Conservation (phyloP, 2,329 filamentous ascomycete species). For the Epichloe sibirici region DNA sequence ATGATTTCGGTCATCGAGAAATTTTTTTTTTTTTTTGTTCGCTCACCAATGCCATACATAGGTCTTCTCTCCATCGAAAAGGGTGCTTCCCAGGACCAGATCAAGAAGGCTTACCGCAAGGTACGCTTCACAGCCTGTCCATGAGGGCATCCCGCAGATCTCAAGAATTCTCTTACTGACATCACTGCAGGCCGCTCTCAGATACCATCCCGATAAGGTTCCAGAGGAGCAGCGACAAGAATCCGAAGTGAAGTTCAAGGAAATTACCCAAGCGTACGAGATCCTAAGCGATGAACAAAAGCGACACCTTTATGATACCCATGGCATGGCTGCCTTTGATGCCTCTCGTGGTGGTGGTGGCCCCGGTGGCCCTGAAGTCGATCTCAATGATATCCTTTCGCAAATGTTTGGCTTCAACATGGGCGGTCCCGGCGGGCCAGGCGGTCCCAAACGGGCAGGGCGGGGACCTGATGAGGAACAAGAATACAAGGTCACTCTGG, state of each 20-base stretch:
- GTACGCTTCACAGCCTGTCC: slow-evolving; percentile 32
- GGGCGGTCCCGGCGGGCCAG: slow-evolving; percentile 41
- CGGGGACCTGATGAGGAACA: slow-evolving; percentile 79
- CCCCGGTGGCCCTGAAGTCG: slow-evolving; percentile 55
- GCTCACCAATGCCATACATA: slow-evolving; percentile 32
- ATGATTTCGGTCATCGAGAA: not conserved
- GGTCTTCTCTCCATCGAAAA: slow-evolving; percentile 69
- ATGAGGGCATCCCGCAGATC: not conserved
- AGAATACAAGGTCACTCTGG: slow-evolving; percentile 78
- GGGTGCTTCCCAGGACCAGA: slow-evolving; percentile 61
- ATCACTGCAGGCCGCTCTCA: slow-evolving; percentile 57
- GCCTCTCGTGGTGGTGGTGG: slow-evolving; percentile 55
- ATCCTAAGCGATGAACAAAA: slow-evolving; percentile 95
- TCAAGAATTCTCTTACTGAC: slow-evolving; percentile 6
- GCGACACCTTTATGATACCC: slow-evolving; percentile 78
- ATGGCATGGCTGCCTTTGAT: slow-evolving; percentile 95
- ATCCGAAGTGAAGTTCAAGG: slow-evolving; percentile 87
- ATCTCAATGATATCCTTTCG: slow-evolving; percentile 83
- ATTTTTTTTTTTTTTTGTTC: not conserved
- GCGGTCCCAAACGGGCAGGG: slow-evolving; percentile 47
- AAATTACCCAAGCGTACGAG: slow-evolving; percentile 88
- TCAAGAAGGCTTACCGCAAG: slow-evolving; percentile 96
- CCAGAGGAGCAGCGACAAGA: slow-evolving; percentile 71
- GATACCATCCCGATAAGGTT: slow-evolving; percentile 92
- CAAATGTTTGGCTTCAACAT: slow-evolving; percentile 83